Evolutionary conservation across 352 stramenopile genomes (phyloP).

Genomic region (Phytophthora gonapodyides): DNA sequence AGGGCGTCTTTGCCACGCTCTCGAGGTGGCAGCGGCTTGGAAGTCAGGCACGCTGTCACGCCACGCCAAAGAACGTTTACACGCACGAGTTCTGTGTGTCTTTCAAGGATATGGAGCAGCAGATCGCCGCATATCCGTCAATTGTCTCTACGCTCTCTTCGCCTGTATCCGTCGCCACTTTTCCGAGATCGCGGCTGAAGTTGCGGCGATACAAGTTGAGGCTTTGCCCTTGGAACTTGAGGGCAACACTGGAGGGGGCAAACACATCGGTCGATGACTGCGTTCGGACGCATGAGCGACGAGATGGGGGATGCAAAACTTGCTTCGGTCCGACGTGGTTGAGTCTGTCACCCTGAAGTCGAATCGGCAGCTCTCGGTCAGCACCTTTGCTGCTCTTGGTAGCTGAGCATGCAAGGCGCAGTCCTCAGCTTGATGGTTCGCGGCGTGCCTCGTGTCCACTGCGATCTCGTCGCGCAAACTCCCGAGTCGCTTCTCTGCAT

Average conservation of each 20-base stretch:
- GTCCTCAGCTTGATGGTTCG: neutral
- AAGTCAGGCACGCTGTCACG: too few relatives aligned
- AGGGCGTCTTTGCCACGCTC: neutral
- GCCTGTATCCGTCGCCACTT: too few relatives aligned
- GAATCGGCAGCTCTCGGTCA: slow-evolving; percentile 6
- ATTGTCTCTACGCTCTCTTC: too few relatives aligned
- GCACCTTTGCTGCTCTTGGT: slow-evolving; percentile 8
- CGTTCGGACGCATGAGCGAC: slow-evolving; percentile 1
- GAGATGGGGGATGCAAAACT: slow-evolving; percentile 1
- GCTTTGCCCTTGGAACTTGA: slow-evolving; percentile 19
- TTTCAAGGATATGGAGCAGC: too few relatives aligned
- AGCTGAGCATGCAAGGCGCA: slow-evolving; percentile 1
- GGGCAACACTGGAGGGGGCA: slow-evolving; percentile 5
- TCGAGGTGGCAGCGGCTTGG: slow-evolving; percentile 6
- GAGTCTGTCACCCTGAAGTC: neutral
- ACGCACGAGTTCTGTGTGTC: too few relatives aligned
- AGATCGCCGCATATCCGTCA: too few relatives aligned
- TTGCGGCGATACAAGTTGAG: slow-evolving; percentile 15
- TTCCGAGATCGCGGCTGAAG: too few relatives aligned
- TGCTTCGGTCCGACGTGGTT: neutral
- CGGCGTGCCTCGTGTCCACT: slow-evolving; percentile 4
- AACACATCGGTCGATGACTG: slow-evolving; percentile 3
- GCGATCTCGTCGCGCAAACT: slow-evolving; percentile 6
- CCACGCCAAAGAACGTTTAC: too few relatives aligned
- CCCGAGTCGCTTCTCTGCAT: slow-evolving; percentile 11